Percentiles rank a stretch among this genome's conserved stretches.
Conservation (phyloP, 2,329 filamentous ascomycete species). For the Sporothrix phasma region DNA sequence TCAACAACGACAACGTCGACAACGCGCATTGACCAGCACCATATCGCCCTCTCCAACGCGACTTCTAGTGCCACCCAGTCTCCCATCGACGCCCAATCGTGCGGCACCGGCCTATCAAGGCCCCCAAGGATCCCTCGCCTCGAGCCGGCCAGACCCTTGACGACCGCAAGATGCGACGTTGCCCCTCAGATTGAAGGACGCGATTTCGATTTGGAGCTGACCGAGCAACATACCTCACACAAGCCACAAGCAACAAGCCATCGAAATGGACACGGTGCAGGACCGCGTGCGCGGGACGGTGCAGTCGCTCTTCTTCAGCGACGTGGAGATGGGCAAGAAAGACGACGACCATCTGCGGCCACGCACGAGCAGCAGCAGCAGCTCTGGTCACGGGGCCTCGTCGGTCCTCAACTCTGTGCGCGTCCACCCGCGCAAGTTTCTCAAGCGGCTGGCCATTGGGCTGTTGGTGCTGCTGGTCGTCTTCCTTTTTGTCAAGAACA, state of each 20-base stretch:
- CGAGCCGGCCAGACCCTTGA: neutral
- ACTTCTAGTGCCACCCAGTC: neutral
- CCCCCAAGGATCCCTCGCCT: too few species aligned
- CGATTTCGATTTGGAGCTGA: neutral
- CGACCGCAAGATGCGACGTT: neutral
- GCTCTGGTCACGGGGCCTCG: neutral
- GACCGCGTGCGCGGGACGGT: constrained; percentile 26
- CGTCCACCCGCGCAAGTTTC: constrained; percentile 39
- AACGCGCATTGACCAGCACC: neutral
- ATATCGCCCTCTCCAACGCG: neutral
- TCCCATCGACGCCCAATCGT: neutral
- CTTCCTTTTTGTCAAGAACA: constrained; percentile 56
- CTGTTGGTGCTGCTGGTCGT: constrained; percentile 40
- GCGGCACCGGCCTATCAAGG: neutral
- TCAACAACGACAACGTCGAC: neutral
- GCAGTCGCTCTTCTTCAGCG: constrained; percentile 38
- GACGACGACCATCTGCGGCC: constrained; percentile 40
- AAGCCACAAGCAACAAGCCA: too few species aligned
- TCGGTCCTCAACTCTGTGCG: constrained; percentile 34
- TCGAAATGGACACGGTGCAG: constrained; percentile 9
- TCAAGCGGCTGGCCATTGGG: constrained; percentile 43
- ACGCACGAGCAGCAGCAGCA: constrained; percentile 16
- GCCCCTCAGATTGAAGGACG: neutral
- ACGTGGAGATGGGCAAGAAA: constrained; percentile 51
- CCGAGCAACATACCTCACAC: neutral